phyloP scores from a whole-genome alignment of 805 yeast species.

The Teunomyces aglyptinius region DNA sequence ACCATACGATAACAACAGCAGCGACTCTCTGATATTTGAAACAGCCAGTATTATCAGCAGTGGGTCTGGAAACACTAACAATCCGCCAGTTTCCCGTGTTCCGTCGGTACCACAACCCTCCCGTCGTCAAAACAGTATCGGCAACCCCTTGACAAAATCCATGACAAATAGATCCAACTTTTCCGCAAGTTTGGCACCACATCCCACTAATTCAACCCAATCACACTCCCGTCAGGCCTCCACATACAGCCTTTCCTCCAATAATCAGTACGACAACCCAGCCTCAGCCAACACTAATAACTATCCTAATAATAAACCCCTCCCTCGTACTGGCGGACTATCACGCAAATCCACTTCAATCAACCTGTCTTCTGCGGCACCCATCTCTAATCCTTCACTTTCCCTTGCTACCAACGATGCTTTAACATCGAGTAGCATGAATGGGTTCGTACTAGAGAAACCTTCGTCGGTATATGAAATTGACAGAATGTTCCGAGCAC shows the following conservation, averaged over 20 bases:
- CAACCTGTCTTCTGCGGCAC: not conserved
- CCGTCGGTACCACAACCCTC: constrained; percentile 8
- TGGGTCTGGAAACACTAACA: constrained; percentile 11
- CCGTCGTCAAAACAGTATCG: constrained; percentile 12
- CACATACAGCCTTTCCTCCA: constrained; percentile 33
- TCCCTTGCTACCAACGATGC: constrained; percentile 17
- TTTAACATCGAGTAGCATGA: constrained; percentile 12
- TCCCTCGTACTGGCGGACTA: constrained; percentile 13
- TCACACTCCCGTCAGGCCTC: constrained; percentile 42
- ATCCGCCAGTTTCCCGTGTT: constrained; percentile 1
- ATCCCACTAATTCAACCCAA: constrained; percentile 31
- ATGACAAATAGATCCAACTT: constrained; percentile 12
- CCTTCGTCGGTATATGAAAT: constrained; percentile 67
- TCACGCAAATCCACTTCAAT: constrained; percentile 13
- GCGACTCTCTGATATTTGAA: constrained; percentile 34
- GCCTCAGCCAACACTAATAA: constrained; percentile 9
- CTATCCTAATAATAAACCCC: constrained; percentile 12
- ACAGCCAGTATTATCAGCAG: constrained; percentile 28
- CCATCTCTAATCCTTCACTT: constrained; percentile 26
- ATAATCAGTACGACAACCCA: constrained; percentile 30
- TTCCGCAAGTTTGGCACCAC: constrained; percentile 19
- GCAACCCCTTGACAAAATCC: constrained; percentile 13
- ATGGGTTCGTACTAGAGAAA: constrained; percentile 50
- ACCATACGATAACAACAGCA: constrained; percentile 20
- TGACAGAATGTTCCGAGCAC: constrained; percentile 70